These are phyloP conservation scores for Neopestalotiopsis sp. DNA, from an alignment of 2,329 filamentous ascomycete species.

Conservation along the genomic window DNA sequence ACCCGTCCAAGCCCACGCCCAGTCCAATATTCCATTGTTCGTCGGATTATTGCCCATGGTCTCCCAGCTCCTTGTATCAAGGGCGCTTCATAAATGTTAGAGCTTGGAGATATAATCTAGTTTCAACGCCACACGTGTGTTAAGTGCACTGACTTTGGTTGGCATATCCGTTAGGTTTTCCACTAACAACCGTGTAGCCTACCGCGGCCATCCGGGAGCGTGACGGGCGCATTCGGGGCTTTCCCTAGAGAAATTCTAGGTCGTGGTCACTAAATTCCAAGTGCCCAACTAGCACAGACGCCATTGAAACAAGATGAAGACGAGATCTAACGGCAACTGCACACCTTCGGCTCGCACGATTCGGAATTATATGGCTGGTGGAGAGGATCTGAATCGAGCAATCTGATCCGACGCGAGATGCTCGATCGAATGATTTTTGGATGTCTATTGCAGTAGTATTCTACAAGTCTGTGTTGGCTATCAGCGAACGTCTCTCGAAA, in stretches of 20 bases:
- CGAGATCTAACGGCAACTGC: background rate
- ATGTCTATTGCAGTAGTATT: background rate
- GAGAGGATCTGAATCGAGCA: constrained; percentile 5
- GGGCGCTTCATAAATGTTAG: constrained; percentile 7
- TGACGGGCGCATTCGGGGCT: constrained; percentile 2
- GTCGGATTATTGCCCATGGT: background rate
- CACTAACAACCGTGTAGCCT: background rate
- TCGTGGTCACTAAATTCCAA: background rate
- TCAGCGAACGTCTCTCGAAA: background rate
- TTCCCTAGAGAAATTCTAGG: constrained; percentile 9
- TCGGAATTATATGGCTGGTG: background rate
- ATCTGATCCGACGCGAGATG: constrained; percentile 8
- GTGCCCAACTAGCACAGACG: background rate
- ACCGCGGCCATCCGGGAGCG: background rate
- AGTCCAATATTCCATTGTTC: background rate
- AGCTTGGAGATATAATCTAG: background rate
- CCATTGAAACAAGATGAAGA: constrained; percentile 2
- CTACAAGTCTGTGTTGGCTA: background rate
- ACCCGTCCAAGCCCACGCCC: background rate
- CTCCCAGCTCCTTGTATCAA: background rate
- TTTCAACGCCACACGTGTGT: constrained; percentile 8
- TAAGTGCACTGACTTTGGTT: constrained; percentile 5
- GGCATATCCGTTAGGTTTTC: background rate
- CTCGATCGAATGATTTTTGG: background rate
- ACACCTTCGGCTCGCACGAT: background rate